These are phyloP conservation scores for Camellia lanceoleosa DNA, from an alignment of 148 eudicot genomes.

Conservation along the genomic window DNA sequence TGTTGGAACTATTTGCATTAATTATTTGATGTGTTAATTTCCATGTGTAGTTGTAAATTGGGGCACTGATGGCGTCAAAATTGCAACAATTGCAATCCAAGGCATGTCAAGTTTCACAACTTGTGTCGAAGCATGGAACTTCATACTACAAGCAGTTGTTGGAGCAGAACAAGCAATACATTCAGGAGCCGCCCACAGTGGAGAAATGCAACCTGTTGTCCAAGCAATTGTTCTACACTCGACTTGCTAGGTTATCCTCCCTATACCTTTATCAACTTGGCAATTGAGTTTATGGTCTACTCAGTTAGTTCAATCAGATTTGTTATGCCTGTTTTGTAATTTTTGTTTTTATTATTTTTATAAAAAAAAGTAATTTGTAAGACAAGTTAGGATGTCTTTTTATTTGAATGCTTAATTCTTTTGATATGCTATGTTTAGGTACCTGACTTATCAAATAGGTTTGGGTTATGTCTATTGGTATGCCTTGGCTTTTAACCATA, in stretches of 20 bases:
- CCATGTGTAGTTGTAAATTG: slow-evolving; percentile 5
- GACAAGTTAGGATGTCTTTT: not conserved
- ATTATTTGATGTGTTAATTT: not conserved
- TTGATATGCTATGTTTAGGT: not conserved
- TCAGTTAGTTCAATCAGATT: not conserved
- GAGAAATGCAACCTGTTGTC: slow-evolving; percentile 46
- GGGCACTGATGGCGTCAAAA: slow-evolving; percentile 35
- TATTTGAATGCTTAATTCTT: not conserved
- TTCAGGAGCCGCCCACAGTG: slow-evolving; percentile 44
- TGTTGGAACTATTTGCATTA: not conserved
- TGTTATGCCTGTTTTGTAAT: not conserved
- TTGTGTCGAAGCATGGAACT: slow-evolving; percentile 37
- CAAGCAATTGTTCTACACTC: slow-evolving; percentile 49
- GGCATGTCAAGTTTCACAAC: slow-evolving; percentile 38
- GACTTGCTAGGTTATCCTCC: slow-evolving; percentile 48
- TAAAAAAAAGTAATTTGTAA: not conserved
- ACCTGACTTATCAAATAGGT: not conserved
- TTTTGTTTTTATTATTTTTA: not conserved
- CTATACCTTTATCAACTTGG: slow-evolving; percentile 4
- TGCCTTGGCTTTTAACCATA: not conserved
- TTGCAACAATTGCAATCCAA: slow-evolving; percentile 38
- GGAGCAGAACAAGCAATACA: slow-evolving; percentile 49
- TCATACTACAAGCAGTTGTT: slow-evolving; percentile 46
- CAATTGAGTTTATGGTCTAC: no score
- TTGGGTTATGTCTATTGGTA: not conserved